Conservation (phyloP, 257 asterid species). For the Capsicum rhomboideum region DNA sequence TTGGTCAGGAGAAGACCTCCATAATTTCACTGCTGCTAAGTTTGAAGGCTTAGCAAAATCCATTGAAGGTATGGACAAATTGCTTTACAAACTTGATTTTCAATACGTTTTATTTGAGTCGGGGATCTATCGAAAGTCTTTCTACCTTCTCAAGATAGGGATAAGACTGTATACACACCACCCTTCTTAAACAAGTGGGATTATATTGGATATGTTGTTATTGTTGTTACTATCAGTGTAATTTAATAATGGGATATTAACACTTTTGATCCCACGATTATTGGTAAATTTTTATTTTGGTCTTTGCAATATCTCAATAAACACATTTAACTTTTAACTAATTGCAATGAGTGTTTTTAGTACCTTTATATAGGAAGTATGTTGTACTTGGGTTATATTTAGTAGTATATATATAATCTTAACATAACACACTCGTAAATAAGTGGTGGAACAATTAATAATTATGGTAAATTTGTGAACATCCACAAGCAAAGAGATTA, state of each 20-base stretch:
- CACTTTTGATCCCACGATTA: not conserved
- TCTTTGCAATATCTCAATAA: not conserved
- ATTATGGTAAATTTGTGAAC: too few species aligned
- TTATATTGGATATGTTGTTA: too few species aligned
- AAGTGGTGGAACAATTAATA: too few species aligned
- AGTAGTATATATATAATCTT: not conserved
- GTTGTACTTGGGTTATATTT: not conserved
- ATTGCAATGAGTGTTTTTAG: not conserved
- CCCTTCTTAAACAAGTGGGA: too few species aligned
- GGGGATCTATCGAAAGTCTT: too few species aligned
- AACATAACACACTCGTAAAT: not conserved
- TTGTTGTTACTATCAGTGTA: not conserved
- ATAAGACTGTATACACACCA: too few species aligned
- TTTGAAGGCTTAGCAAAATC: slow-evolving; percentile 85
- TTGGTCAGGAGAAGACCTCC: slow-evolving; percentile 94
- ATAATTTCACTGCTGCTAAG: slow-evolving; percentile 59
- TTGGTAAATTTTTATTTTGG: too few species aligned
- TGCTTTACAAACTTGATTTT: too few species aligned
- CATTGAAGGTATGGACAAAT: slow-evolving; percentile 44
- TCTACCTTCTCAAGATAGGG: too few species aligned
- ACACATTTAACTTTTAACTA: not conserved
- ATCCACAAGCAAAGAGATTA: too few species aligned
- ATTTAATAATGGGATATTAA: not conserved
- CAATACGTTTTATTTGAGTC: too few species aligned
- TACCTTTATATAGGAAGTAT: not conserved